Percentiles rank a stretch among this genome's conserved stretches.
Evolutionary conservation across 2,329 filamentous ascomycete species (phyloP).

Genomic region (Fusarium cyanostomum): DNA sequence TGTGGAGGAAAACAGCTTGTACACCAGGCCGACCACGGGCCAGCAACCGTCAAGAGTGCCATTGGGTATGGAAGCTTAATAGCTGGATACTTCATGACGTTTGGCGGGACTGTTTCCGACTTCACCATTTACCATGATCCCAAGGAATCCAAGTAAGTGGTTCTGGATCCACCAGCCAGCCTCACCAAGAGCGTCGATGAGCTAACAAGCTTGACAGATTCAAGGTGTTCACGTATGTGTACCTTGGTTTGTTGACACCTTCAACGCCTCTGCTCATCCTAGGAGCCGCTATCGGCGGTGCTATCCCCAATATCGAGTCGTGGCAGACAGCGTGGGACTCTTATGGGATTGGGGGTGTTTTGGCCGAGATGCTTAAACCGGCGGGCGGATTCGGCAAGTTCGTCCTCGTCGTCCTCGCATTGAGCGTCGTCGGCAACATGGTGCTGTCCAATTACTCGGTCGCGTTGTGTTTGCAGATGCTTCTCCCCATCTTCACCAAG

Average conservation of each 20-base stretch:
- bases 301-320: slow-evolving; percentile 43
- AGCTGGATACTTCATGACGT: slow-evolving; percentile 64
- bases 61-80: slow-evolving; percentile 58
- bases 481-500: slow-evolving; percentile 51
- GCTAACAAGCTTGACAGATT: slow-evolving; percentile 46
- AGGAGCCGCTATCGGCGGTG: slow-evolving; percentile 53
- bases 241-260: slow-evolving; percentile 57
- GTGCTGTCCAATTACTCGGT: slow-evolving; percentile 53
- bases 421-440: slow-evolving; percentile 52
- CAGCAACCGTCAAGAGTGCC: slow-evolving; percentile 51
- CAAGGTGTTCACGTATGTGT: slow-evolving; percentile 50
- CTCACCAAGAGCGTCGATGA: slow-evolving; percentile 44
- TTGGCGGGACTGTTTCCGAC: slow-evolving; percentile 65
- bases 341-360: slow-evolving; percentile 46
- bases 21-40: slow-evolving; percentile 54
- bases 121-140: slow-evolving; percentile 63
- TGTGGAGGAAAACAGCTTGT: slow-evolving; percentile 61
- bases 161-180: neutral
- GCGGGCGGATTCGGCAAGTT: slow-evolving; percentile 50
- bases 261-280: slow-evolving; percentile 49
- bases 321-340: slow-evolving; percentile 45
- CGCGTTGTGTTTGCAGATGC: slow-evolving; percentile 53
- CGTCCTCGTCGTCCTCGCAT: slow-evolving; percentile 44
- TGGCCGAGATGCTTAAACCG: slow-evolving; percentile 46
- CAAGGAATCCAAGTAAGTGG: slow-evolving; percentile 32